Conservation (phyloP, 225 moss, liverwort and hornwort species). For the Takakia lepidozioides region DNA sequence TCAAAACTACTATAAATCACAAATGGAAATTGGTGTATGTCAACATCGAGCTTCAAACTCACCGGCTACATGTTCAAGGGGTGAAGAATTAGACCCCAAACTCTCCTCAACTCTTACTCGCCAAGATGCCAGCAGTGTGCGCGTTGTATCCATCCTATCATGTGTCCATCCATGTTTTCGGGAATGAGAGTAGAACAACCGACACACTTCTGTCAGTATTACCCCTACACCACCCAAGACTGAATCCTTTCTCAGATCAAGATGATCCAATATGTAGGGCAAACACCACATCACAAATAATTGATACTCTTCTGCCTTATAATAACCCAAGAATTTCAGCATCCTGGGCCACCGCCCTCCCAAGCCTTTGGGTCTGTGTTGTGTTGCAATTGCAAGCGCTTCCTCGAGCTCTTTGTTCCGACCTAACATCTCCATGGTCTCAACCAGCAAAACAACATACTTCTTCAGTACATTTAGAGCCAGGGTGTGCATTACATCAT, state of each 20-base stretch:
- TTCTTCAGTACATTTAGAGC: neutral
- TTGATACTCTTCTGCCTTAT: neutral
- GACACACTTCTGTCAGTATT: neutral
- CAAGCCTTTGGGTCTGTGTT: neutral
- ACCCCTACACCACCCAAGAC: neutral
- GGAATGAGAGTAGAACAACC: neutral
- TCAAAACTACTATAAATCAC: too few species aligned
- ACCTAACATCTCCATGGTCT: neutral
- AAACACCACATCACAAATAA: neutral
- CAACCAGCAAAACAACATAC: neutral
- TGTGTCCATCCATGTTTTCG: neutral
- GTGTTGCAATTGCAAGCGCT: neutral
- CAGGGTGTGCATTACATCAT: neutral
- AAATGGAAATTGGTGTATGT: too few species aligned
- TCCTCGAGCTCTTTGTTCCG: neutral
- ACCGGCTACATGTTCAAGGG: neutral
- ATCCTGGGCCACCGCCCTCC: neutral
- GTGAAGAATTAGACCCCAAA: neutral
- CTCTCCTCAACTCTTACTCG: neutral
- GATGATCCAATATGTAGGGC: neutral
- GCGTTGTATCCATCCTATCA: neutral
- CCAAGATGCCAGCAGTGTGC: neutral
- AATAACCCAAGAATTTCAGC: neutral
- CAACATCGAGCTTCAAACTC: too few species aligned
- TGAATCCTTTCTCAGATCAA: neutral